A percentile compares a stretch with the other conserved stretches of the same genome.
Conservation (phyloP, 176 grass and related monocot species). For the Oryza brachyantha region DNA sequence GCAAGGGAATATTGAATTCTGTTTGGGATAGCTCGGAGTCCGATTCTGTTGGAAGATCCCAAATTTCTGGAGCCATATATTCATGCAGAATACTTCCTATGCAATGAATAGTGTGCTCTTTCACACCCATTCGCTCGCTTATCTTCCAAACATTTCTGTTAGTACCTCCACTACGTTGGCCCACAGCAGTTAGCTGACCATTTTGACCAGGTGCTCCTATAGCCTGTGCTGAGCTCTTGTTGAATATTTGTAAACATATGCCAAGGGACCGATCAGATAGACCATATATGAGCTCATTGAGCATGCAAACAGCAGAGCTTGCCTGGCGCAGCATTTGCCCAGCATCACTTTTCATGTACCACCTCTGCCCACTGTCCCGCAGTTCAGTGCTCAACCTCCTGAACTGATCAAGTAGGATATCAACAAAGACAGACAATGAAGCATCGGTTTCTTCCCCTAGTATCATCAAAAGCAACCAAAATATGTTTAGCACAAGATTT, state of each 20-base stretch:
- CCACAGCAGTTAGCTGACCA: constrained; percentile 26
- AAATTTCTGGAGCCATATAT: constrained; percentile 78
- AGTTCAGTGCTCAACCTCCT: constrained; percentile 73
- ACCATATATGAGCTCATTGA: constrained; percentile 96
- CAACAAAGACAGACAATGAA: constrained; percentile 64
- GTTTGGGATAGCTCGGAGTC: constrained; percentile 29
- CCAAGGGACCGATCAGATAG: constrained; percentile 66
- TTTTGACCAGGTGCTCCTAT: constrained; percentile 21
- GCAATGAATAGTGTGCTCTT: constrained; percentile 56
- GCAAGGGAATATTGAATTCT: constrained; percentile 57
- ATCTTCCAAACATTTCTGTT: constrained; percentile 47
- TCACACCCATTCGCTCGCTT: constrained; percentile 39
- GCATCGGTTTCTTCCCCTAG: constrained; percentile 52
- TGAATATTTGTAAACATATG: constrained; percentile 59
- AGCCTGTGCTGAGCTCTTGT: constrained; percentile 37
- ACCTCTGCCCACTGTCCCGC: constrained; percentile 42
- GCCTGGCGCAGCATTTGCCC: constrained; percentile 65
- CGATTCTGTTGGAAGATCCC: constrained; percentile 76
- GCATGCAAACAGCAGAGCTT: constrained; percentile 81
- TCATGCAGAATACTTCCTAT: constrained; percentile 84
- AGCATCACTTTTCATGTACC: constrained; percentile 51
- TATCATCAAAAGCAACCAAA: constrained; percentile 38
- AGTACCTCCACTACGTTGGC: constrained; percentile 19
- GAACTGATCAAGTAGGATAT: constrained; percentile 81
- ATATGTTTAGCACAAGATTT: constrained; percentile 2